phyloP scores from a whole-genome alignment of 2,329 filamentous ascomycete genomes.

The Alternaria sp. region DNA sequence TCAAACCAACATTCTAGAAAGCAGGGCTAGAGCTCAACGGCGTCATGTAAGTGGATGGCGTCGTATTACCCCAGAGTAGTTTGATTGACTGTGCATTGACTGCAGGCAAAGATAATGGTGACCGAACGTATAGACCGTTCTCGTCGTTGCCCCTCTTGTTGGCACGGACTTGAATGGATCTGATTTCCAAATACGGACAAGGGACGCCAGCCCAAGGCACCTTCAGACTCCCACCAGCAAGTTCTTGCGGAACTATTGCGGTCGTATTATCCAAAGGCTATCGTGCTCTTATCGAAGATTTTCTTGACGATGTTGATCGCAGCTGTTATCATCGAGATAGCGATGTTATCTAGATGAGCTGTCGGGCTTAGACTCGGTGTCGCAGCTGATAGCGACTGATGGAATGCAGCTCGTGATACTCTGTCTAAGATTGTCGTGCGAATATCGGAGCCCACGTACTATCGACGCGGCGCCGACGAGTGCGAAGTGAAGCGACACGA shows the following conservation, averaged over 20 bases:
- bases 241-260: constrained; percentile 19
- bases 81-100: constrained; percentile 21
- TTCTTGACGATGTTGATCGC: constrained; percentile 11
- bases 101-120: constrained; percentile 31
- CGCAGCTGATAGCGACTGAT: constrained; percentile 3
- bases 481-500: neutral
- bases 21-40: constrained; percentile 12
- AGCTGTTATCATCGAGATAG: constrained; percentile 8
- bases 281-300: constrained; percentile 23
- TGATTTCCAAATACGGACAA: constrained; percentile 41
- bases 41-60: constrained; percentile 17
- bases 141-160: constrained; percentile 36
- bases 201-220: constrained; percentile 29
- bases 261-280: constrained; percentile 22
- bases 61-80: constrained; percentile 13
- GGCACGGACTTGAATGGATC: constrained; percentile 41
- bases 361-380: neutral
- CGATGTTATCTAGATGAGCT: constrained; percentile 11
- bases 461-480: neutral
- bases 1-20: constrained; percentile 21
- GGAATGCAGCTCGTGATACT: neutral
- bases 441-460: neutral
- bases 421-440: neutral
- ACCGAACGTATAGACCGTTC: constrained; percentile 31
- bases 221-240: constrained; percentile 28